These are phyloP conservation scores for Diaporthe sp. DNA, from an alignment of 2,329 filamentous ascomycete species.

Conservation along the genomic window DNA sequence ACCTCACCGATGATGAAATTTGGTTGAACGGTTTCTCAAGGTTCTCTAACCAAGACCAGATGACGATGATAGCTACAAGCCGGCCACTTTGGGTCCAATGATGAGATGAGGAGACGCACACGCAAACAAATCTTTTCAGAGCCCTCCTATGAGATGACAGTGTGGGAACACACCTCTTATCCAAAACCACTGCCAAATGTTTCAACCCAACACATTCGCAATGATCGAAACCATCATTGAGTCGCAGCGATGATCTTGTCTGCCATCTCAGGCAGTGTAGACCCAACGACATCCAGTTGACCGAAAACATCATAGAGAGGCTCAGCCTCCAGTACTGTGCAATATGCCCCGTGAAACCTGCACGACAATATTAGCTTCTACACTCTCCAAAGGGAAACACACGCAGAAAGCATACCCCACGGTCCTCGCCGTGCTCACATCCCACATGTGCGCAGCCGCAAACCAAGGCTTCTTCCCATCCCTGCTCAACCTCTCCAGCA, in stretches of 20 bases:
- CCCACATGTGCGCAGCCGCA: constrained; percentile 70
- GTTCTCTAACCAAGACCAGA: neutral
- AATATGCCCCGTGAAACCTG: constrained; percentile 65
- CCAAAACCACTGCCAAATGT: too few species aligned
- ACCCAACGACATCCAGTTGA: constrained; percentile 63
- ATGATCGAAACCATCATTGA: neutral
- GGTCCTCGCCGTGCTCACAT: constrained; percentile 64
- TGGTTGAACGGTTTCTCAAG: neutral
- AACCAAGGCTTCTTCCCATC: constrained; percentile 57
- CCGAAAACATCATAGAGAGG: constrained; percentile 63
- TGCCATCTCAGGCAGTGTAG: constrained; percentile 61
- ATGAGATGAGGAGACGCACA: neutral
- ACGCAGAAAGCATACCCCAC: constrained; percentile 51
- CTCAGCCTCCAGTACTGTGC: constrained; percentile 64
- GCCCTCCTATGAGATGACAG: neutral
- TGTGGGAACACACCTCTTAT: neutral
- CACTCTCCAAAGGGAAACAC: neutral
- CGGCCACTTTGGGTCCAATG: too few species aligned
- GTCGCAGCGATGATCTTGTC: constrained; percentile 49
- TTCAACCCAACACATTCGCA: neutral
- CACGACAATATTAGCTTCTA: neutral
- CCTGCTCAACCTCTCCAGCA: constrained; percentile 52
- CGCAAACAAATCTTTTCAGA: neutral
- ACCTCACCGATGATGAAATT: neutral
- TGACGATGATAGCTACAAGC: neutral